phyloP scores from a whole-genome alignment of 805 yeast species.

The Yamadazyma phyllophila region DNA sequence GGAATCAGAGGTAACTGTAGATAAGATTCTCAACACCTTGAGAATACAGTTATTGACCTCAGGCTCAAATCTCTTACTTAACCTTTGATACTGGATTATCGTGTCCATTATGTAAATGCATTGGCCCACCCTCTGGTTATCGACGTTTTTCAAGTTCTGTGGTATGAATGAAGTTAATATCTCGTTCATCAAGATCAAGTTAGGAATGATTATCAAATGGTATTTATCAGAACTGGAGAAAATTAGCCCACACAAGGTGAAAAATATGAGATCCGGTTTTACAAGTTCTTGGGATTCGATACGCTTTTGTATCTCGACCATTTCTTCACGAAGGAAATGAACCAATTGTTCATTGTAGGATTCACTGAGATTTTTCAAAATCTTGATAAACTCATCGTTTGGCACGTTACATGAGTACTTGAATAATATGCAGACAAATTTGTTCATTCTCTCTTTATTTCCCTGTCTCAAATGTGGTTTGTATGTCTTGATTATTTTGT shows the following conservation, averaged over 20 bases:
- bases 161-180: constrained; percentile 38
- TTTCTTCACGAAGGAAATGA: constrained; percentile 55
- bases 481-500: constrained; percentile 54
- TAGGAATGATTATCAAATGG: constrained; percentile 87
- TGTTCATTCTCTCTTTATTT: constrained; percentile 70
- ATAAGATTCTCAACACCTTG: constrained; percentile 37
- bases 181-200: constrained; percentile 70
- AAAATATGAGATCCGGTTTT: constrained; percentile 59
- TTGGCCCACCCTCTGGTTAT: constrained; percentile 41
- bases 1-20: neutral
- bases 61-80: constrained; percentile 80
- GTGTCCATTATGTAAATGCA: constrained; percentile 69
- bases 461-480: constrained; percentile 81
- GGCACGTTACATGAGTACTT: constrained; percentile 54
- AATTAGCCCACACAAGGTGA: constrained; percentile 67
- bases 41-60: constrained; percentile 48
- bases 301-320: constrained; percentile 54
- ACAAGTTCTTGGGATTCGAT: constrained; percentile 23
- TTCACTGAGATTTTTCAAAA: constrained; percentile 57
- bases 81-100: constrained; percentile 68
- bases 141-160: constrained; percentile 36
- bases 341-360: constrained; percentile 65
- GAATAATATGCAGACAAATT: constrained; percentile 60
- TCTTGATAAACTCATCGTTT: constrained; percentile 32
- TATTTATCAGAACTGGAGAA: constrained; percentile 96